A percentile compares a stretch with the other conserved stretches of the same genome.
Conservation (phyloP, 192 early-diverging fungal species). For the Coemansia sp. region DNA sequence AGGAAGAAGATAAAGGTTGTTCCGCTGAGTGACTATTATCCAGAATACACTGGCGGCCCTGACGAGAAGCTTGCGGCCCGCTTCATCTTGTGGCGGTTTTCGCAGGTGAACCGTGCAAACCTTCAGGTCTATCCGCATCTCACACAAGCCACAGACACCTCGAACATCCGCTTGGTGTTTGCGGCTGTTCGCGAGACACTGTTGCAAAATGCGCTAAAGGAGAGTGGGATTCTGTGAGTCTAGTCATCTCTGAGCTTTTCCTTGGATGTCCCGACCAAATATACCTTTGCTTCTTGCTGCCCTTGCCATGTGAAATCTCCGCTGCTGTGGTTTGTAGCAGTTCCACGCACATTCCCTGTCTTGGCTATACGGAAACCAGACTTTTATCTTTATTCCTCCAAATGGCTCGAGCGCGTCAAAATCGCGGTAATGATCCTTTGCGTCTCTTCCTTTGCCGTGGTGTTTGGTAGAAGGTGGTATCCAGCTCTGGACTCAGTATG, state of each 20-base stretch:
- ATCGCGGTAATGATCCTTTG: too few relatives aligned
- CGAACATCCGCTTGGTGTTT: slow-evolving; percentile 87
- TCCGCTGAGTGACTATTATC: slow-evolving; percentile 81
- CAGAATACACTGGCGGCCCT: slow-evolving; percentile 81
- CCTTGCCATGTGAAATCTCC: background rate
- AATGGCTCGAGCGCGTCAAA: too few relatives aligned
- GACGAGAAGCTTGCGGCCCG: slow-evolving; percentile 81
- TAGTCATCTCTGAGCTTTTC: background rate
- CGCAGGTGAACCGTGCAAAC: slow-evolving; percentile 79
- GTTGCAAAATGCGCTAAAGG: slow-evolving; percentile 79
- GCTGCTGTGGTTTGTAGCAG: too few relatives aligned
- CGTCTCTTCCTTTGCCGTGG: too few relatives aligned
- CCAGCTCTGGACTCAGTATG: too few relatives aligned
- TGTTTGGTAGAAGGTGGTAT: too few relatives aligned
- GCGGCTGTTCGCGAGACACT: slow-evolving; percentile 92
- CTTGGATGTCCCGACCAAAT: background rate
- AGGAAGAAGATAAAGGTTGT: slow-evolving; percentile 74
- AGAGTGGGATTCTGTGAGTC: slow-evolving; percentile 69
- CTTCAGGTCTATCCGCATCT: slow-evolving; percentile 85
- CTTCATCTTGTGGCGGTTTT: slow-evolving; percentile 87
- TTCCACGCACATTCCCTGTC: background rate
- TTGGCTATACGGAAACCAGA: too few relatives aligned
- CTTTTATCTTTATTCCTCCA: too few relatives aligned
- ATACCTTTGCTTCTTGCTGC: background rate
- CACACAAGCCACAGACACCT: slow-evolving; percentile 90